Conservation (phyloP, 78 protist genomes). For the Neovahlkampfia damariscottae region DNA sequence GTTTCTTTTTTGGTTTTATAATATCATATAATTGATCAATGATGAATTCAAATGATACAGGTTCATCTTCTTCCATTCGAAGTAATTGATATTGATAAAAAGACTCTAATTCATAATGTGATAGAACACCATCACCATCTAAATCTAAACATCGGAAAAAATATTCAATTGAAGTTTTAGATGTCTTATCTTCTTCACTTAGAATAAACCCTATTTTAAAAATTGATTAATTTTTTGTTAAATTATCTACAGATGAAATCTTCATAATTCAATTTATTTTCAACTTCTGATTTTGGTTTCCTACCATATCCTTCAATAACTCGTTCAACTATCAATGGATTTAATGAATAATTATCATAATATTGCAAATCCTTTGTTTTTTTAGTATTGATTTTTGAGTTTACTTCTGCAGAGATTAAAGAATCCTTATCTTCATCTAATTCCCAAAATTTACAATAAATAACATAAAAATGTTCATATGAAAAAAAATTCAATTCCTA, state of each 20-base stretch:
- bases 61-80: slow-evolving; percentile 40
- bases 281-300: neutral
- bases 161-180: slow-evolving; percentile 43
- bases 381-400: neutral
- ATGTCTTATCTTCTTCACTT: slow-evolving; percentile 75
- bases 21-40: slow-evolving; percentile 52
- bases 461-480: slow-evolving; percentile 89
- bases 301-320: slow-evolving; percentile 29
- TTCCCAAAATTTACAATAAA: slow-evolving; percentile 91
- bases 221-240: too few species aligned
- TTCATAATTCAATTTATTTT: slow-evolving; percentile 24
- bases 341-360: slow-evolving; percentile 12
- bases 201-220: slow-evolving; percentile 47
- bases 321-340: slow-evolving; percentile 33
- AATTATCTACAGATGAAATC: slow-evolving; percentile 32
- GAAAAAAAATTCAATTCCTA: slow-evolving; percentile 60
- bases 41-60: slow-evolving; percentile 42
- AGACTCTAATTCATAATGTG: slow-evolving; percentile 66
- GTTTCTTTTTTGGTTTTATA: neutral
- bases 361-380: too few species aligned
- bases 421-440: slow-evolving; percentile 78
- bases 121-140: slow-evolving; percentile 67
- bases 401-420: slow-evolving; percentile 18
- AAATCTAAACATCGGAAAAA: slow-evolving; percentile 71
- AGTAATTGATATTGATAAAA: slow-evolving; percentile 64